Conservation (phyloP, 179 eudicot species). For the Gypsophila paniculata region DNA sequence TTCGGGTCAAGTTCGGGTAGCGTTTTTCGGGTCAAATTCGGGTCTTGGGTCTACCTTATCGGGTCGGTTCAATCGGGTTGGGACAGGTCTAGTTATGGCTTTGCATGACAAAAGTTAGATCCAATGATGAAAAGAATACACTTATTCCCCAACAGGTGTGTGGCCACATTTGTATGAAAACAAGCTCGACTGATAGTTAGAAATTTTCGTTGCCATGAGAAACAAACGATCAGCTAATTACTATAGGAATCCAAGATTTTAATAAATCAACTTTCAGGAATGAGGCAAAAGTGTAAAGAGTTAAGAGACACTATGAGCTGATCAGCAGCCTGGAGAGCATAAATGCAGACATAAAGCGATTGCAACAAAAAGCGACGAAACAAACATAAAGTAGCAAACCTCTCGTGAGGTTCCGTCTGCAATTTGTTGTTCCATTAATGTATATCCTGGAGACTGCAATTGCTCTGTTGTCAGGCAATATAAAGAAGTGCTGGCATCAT, state of each 20-base stretch:
- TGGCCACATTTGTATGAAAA: not conserved
- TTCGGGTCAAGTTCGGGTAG: too few species aligned
- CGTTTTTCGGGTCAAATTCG: too few species aligned
- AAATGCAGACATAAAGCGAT: not conserved
- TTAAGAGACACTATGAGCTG: not conserved
- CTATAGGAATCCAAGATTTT: not conserved
- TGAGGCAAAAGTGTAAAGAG: not conserved
- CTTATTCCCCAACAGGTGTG: not conserved
- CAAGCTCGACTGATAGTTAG: not conserved
- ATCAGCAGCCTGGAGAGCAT: not conserved
- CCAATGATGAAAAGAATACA: not conserved
- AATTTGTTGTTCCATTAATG: not conserved
- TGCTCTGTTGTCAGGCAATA: slow-evolving; percentile 2
- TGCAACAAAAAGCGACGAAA: not conserved
- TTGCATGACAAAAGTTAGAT: not conserved
- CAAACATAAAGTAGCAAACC: slow-evolving; percentile 23
- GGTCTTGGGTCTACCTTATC: too few species aligned
- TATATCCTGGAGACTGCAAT: not conserved
- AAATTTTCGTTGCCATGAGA: not conserved
- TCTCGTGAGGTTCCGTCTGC: slow-evolving; percentile 16
- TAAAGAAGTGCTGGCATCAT: not conserved
- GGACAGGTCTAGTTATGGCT: too few species aligned
- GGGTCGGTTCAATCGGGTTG: too few species aligned
- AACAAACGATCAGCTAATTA: not conserved
- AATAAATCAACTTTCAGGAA: not conserved